Percentiles rank a stretch among this genome's conserved stretches.
Conservation (phyloP, 768 basidiomycete species). For the button mushroom (Agaricus bisporus) region DNA sequence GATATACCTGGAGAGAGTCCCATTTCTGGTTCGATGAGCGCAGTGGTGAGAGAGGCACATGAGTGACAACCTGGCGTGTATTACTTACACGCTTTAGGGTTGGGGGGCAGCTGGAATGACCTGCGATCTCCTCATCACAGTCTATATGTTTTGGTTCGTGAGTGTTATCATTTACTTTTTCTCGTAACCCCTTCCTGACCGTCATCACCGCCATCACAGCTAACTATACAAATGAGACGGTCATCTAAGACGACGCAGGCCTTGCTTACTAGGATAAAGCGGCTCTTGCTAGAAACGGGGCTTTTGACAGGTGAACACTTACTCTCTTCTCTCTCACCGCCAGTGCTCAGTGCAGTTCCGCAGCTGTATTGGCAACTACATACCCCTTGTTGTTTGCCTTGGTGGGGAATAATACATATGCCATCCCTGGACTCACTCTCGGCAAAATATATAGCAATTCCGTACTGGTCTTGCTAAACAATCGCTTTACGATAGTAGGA, state of each 20-base stretch:
- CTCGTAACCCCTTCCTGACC: too few relatives aligned
- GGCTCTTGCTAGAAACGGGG: too few relatives aligned
- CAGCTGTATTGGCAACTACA: too few relatives aligned
- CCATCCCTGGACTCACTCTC: constrained; percentile 2
- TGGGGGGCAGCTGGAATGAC: neutral
- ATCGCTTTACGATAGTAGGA: neutral
- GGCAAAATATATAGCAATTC: constrained; percentile 6
- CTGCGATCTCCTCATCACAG: neutral
- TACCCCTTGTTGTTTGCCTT: neutral
- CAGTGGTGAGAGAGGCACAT: neutral
- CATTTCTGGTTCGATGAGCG: neutral
- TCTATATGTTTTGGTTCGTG: neutral
- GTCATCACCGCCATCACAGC: too few relatives aligned
- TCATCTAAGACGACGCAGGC: too few relatives aligned
- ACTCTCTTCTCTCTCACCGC: too few relatives aligned
- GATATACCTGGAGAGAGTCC: neutral
- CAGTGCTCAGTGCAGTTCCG: too few relatives aligned
- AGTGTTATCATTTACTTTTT: too few relatives aligned
- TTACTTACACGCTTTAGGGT: neutral
- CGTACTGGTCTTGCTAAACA: constrained; percentile 2
- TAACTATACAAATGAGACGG: too few relatives aligned
- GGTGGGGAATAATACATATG: neutral
- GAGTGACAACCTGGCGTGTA: neutral
- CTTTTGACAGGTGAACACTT: too few relatives aligned
- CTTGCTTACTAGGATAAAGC: too few relatives aligned